Base-by-base conservation (phyloP, 805 yeast species). In the Spathaspora arborariae region DNA sequence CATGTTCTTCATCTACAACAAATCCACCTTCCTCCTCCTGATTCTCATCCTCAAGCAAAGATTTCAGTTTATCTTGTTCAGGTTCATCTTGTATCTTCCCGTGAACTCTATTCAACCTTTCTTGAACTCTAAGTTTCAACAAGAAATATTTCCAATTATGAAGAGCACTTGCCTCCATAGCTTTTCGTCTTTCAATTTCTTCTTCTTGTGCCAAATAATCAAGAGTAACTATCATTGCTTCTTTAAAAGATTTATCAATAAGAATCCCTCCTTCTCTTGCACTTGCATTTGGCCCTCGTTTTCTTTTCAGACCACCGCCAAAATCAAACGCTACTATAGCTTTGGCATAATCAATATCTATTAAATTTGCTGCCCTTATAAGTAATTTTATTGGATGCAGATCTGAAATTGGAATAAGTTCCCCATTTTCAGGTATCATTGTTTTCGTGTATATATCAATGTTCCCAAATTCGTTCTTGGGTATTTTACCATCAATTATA, bases 241-340 rank as follows among this genome's bases (percentile, higher is more conserved):
- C 88, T 48, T 70, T 67, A 50, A 66, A 80, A 56, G 82, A 84
- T 20, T 58, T 57, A 4, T 86, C 84, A 5, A 90, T 84, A 1
- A 94, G 84, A 20, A 89, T 77, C 2, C 98, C 98, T 4, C 82
- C 81, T 37, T 81, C 76, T 45, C 72, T 70, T 0, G 95, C 92
- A 42, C 33, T 45, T 5, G 39, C 42, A 11, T 33, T 42, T 19
- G 21, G 35, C 8, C 42, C 19, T 18, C 40, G 20, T 19, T 9
- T 80, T 82, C 30, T 72, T 62, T 38, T 66, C 63, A 22, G 73
- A 76, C 33, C n/a, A n/a, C n/a, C n/a, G n/a, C 50, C 53, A 64
- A 87, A 94, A 46, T 88, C 94, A 66, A 94, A 92, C 0, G 91
- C 88, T 2, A 84, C 83, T 2, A 90, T 91, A 0, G 97, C 98